phyloP scores from a whole-genome alignment of 2,329 filamentous ascomycete species.

The Emericellopsis atlantica region DNA sequence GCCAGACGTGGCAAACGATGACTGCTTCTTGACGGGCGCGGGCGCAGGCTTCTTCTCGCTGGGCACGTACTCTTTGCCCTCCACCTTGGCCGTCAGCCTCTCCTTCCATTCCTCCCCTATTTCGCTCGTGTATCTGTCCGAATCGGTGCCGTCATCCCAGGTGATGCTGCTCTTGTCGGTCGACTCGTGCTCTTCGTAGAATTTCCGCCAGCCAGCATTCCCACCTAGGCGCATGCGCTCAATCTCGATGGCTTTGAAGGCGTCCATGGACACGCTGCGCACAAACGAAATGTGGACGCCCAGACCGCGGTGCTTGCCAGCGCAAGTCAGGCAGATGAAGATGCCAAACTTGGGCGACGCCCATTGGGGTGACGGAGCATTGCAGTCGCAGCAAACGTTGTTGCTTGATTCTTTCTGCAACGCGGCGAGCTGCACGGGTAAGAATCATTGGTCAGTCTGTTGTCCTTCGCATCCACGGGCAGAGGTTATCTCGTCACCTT shows the following conservation, averaged over 20 bases:
- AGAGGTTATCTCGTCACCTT: conserved; percentile 47
- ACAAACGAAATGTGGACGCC: conserved; percentile 99
- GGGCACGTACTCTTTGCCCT: conserved; percentile 75
- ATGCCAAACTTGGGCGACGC: conserved; percentile 94
- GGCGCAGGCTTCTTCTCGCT: conserved; percentile 42
- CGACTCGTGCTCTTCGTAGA: conserved; percentile 65
- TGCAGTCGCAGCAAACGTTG: conserved; percentile 87
- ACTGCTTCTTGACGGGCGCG: conserved; percentile 11
- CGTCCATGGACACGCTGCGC: conserved; percentile 95
- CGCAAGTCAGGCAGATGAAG: conserved; percentile 96
- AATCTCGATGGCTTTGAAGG: conserved; percentile 88
- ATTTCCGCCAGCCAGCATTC: conserved; percentile 75
- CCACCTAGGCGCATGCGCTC: conserved; percentile 87
- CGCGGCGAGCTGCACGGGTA: conserved; percentile 55
- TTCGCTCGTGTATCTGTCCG: conserved; percentile 80
- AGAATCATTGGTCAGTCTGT: background rate
- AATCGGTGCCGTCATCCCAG: conserved; percentile 82
- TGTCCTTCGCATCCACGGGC: background rate
- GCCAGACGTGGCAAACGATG: conserved; percentile 15
- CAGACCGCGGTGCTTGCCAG: conserved; percentile 84
- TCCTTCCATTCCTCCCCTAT: conserved; percentile 95
- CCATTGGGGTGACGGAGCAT: conserved; percentile 95
- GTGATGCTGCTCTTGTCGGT: conserved; percentile 54
- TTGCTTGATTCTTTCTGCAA: conserved; percentile 88
- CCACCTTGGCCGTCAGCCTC: conserved; percentile 73